A percentile compares a stretch with the other conserved stretches of the same genome.
Evolutionary conservation across 371 early-diverging fungal genomes (phyloP).

Genomic region (Mucor circinelloides): DNA sequence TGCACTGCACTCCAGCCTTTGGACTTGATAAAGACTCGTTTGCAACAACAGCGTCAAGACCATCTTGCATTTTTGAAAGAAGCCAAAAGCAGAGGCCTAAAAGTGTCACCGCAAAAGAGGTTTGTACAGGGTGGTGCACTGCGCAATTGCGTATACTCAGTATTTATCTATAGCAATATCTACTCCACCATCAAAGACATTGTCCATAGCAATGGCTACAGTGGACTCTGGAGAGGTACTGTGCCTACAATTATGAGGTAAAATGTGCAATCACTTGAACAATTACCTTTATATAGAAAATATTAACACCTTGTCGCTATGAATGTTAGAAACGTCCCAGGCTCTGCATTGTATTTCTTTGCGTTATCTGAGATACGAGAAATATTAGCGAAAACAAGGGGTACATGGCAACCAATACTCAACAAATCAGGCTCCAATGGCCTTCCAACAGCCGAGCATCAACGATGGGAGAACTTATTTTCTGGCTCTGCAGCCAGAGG

Average conservation of each 20-base stretch:
- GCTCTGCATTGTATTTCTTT: slow-evolving; percentile 81
- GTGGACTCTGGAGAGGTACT: slow-evolving; percentile 93
- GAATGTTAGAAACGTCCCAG: slow-evolving; percentile 76
- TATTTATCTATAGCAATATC: slow-evolving; percentile 48
- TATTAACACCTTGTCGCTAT: not conserved
- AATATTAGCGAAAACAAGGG: slow-evolving; percentile 43
- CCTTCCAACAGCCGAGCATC: slow-evolving; percentile 19
- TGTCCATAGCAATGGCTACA: slow-evolving; percentile 63
- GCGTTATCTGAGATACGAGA: slow-evolving; percentile 58
- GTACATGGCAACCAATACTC: slow-evolving; percentile 34
- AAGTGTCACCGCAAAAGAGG: slow-evolving; percentile 37
- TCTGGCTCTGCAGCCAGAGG: slow-evolving; percentile 86
- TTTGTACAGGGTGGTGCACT: not conserved
- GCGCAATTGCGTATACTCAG: not conserved
- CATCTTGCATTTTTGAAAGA: slow-evolving; percentile 56
- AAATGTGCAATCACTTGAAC: not conserved
- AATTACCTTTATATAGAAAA: not conserved
- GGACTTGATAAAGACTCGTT: slow-evolving; percentile 87
- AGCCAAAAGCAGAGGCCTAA: slow-evolving; percentile 36
- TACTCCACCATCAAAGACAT: slow-evolving; percentile 60
- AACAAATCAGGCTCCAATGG: slow-evolving; percentile 14
- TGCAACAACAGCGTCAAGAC: slow-evolving; percentile 72
- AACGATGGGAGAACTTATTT: slow-evolving; percentile 68
- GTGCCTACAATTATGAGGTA: slow-evolving; percentile 82
- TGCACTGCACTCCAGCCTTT: slow-evolving; percentile 90